Evolutionary conservation across 2,329 filamentous ascomycete species (phyloP).

Genomic region (Ambrosiella beaveri): DNA sequence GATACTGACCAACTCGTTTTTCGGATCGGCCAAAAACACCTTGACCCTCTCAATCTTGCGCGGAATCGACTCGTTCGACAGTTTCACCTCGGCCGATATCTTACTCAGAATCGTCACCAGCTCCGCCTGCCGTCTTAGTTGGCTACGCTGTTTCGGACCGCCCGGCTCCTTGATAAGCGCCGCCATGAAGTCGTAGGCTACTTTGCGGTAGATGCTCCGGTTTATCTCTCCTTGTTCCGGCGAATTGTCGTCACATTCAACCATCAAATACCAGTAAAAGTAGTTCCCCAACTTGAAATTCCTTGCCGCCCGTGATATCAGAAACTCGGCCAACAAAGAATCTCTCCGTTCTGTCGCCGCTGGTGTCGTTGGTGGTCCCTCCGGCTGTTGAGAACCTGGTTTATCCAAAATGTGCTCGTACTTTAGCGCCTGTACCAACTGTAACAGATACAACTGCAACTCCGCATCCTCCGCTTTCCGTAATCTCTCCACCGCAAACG

Average conservation of each 20-base stretch:
- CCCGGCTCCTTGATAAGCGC: slow-evolving; percentile 57
- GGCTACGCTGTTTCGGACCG: slow-evolving; percentile 57
- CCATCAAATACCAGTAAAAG: slow-evolving; percentile 96
- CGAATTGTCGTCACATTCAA: slow-evolving; percentile 79
- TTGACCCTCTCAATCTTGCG: slow-evolving; percentile 75
- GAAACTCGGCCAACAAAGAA: slow-evolving; percentile 74
- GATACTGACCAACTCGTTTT: slow-evolving; percentile 70
- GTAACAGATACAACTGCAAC: slow-evolving; percentile 74
- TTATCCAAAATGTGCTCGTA: slow-evolving; percentile 55
- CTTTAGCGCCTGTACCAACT: slow-evolving; percentile 89
- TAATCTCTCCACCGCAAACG: slow-evolving; percentile 82
- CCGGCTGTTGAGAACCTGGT: not conserved
- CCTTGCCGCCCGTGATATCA: slow-evolving; percentile 71
- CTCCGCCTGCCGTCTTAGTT: slow-evolving; percentile 72
- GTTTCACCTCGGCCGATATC: slow-evolving; percentile 75
- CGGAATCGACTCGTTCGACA: slow-evolving; percentile 57
- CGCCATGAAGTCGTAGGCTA: slow-evolving; percentile 91
- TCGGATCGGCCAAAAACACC: slow-evolving; percentile 67
- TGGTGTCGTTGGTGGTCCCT: not conserved
- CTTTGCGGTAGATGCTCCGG: slow-evolving; percentile 74
- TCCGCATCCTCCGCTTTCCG: slow-evolving; percentile 88
- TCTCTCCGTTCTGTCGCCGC: slow-evolving; percentile 27
- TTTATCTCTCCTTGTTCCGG: slow-evolving; percentile 58
- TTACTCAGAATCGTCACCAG: slow-evolving; percentile 73
- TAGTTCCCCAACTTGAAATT: slow-evolving; percentile 90